Evolutionary conservation across 2,329 filamentous ascomycete species (phyloP), one percentile per base, ranked within the genome.

Genomic region (Exophiala sp.): DNA sequence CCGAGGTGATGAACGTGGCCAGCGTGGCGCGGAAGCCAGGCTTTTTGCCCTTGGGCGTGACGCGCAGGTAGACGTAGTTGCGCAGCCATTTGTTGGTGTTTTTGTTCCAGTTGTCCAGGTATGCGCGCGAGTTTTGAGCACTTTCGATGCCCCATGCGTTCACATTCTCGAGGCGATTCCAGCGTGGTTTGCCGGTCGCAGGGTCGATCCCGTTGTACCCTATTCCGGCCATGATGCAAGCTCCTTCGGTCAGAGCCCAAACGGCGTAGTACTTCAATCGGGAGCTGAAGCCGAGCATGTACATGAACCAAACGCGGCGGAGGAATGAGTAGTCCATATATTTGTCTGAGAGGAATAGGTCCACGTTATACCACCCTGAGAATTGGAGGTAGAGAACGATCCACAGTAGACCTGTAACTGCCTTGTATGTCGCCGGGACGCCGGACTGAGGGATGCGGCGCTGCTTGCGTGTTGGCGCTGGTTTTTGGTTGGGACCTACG

Each of bases 21-120:
- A 99, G 75, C 65, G 88, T 97, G 47, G 94, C 94, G 55, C 91
- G 82, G 76, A 99, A 99, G 1, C 94, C 94, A 8, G 94, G 94
- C 71, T 97, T 99, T 78, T 91, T 94, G 50, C 94, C 94, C 63
- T 88, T 88, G 0, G 94, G 94, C 0, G 94, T 99, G 2, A 99
- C 94, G 20, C 94, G 86, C 44, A 99, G 79, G 68, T 97, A 99
- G 63, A 99, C 80, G 68, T 96, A 99, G 71, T 97, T 96, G 43
- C 91, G 84, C 57, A 99, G 76, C 94, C 94, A 99, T 65, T 89
- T 84, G 70, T 96, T 99, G 10, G 94, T 99, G 72, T 97, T 97
- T 76, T 96, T 96, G 71, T 99, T 99, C 94, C 94, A 99, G 65
- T 84, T 88, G 45, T 86, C 92, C 2, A 99, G 80, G 65, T 94